These are phyloP conservation scores for Suillus plorans DNA, from an alignment of 768 basidiomycete species.

Conservation along the genomic window DNA sequence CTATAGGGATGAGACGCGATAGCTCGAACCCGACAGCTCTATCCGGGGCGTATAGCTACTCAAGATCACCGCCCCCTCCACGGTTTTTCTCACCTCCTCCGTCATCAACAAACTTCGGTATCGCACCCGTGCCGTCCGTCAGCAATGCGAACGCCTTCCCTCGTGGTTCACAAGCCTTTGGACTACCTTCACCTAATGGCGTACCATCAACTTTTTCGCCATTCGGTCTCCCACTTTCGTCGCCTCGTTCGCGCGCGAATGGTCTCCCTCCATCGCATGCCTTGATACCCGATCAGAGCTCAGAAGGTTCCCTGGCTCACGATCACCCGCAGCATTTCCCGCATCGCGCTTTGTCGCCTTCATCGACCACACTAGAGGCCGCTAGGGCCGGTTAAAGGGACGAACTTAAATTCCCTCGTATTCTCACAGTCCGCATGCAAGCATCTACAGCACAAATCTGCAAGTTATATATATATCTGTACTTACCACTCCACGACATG, in stretches of 20 bases:
- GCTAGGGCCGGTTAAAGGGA: conserved; percentile 39
- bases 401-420: conserved; percentile 38
- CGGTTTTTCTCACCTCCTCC: conserved; percentile 34
- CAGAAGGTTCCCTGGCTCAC: conserved; percentile 30
- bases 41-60: conserved; percentile 25
- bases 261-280: conserved; percentile 31
- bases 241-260: conserved; percentile 27
- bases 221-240: conserved; percentile 33
- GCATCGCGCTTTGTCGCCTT: conserved; percentile 38
- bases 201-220: conserved; percentile 27
- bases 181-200: conserved; percentile 26
- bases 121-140: conserved; percentile 22
- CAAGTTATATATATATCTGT: conserved; percentile 41
- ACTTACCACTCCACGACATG: conserved; percentile 37
- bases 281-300: conserved; percentile 37
- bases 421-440: conserved; percentile 38
- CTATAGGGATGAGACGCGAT: conserved; percentile 25
- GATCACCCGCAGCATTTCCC: conserved; percentile 39
- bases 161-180: conserved; percentile 32
- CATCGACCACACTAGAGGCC: conserved; percentile 39
- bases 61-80: conserved; percentile 35
- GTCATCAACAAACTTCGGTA: conserved; percentile 28
- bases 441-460: conserved; percentile 40
- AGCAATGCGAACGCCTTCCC: conserved; percentile 27
- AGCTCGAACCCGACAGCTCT: conserved; percentile 23